phyloP scores from a whole-genome alignment of 73 alveolate species.

The Diophrys sp. region DNA sequence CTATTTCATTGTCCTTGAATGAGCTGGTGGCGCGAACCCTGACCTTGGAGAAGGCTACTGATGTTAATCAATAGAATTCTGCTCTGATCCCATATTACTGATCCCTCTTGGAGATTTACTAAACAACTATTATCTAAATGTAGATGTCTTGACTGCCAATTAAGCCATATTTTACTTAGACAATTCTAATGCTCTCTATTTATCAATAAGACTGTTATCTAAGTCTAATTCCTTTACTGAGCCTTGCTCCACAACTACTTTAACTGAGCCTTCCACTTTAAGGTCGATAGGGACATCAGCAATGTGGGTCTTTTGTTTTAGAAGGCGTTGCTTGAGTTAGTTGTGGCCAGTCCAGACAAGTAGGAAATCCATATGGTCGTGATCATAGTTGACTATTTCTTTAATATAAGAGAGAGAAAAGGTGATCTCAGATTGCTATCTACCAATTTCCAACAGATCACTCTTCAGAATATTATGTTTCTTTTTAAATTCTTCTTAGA shows the following conservation, averaged over 20 bases:
- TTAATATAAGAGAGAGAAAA: conserved; percentile 37
- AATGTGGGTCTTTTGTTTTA: not conserved
- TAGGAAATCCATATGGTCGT: not conserved
- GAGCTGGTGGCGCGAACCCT: too few species aligned
- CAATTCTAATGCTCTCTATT: not conserved
- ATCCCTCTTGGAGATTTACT: too few species aligned
- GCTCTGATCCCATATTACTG: too few species aligned
- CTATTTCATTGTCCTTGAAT: too few species aligned
- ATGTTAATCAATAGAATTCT: too few species aligned
- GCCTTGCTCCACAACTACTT: not conserved
- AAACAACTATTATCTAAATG: not conserved
- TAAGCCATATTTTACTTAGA: not conserved
- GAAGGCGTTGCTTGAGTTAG: not conserved
- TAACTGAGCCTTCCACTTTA: not conserved
- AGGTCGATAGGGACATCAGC: not conserved
- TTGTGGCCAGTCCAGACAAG: not conserved
- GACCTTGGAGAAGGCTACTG: too few species aligned
- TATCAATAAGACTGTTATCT: not conserved
- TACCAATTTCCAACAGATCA: conserved; percentile 38
- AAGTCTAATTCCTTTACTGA: not conserved
- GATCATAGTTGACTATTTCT: not conserved
- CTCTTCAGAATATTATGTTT: conserved; percentile 46
- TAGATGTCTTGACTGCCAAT: not conserved
- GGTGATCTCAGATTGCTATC: conserved; percentile 39
- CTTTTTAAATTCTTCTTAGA: conserved; percentile 23